These are phyloP conservation scores for Cantharellus anzutake DNA, from an alignment of 768 basidiomycete species.

Conservation along the genomic window DNA sequence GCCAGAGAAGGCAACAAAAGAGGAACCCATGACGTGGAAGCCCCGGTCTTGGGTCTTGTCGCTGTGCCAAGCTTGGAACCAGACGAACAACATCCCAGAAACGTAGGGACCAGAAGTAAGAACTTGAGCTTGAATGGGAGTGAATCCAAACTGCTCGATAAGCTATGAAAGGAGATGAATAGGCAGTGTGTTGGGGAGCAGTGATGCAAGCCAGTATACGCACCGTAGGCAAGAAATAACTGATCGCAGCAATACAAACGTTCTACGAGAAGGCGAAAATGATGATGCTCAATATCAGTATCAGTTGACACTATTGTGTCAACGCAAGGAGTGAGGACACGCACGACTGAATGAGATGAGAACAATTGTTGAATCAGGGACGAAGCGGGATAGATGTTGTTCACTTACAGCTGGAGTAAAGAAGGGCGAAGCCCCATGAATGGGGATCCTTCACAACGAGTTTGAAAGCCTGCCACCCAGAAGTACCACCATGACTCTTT, in stretches of 20 bases:
- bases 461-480: constrained; percentile 35
- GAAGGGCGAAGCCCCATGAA: neutral
- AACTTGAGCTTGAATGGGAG: neutral
- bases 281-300: too few species aligned
- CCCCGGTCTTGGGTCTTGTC: constrained; percentile 35
- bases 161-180: neutral
- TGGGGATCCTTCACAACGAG: constrained; percentile 26
- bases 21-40: constrained; percentile 35
- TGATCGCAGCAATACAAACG: constrained; percentile 36
- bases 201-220: neutral
- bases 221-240: constrained; percentile 32
- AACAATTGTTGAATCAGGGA: neutral
- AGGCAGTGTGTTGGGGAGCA: neutral
- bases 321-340: constrained; percentile 8
- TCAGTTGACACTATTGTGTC: constrained; percentile 6
- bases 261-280: constrained; percentile 18
- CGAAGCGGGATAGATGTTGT: neutral
- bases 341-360: neutral
- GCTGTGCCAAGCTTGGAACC: constrained; percentile 26
- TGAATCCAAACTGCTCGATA: neutral
- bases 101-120: neutral
- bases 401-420: neutral
- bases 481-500: constrained; percentile 38
- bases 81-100: neutral
- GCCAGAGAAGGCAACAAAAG: constrained; percentile 27